Percentiles rank a stretch among this genome's conserved stretches.
phyloP scores from a whole-genome alignment of 495 filamentous ascomycete species.

The Hyaloscypha bicolor region DNA sequence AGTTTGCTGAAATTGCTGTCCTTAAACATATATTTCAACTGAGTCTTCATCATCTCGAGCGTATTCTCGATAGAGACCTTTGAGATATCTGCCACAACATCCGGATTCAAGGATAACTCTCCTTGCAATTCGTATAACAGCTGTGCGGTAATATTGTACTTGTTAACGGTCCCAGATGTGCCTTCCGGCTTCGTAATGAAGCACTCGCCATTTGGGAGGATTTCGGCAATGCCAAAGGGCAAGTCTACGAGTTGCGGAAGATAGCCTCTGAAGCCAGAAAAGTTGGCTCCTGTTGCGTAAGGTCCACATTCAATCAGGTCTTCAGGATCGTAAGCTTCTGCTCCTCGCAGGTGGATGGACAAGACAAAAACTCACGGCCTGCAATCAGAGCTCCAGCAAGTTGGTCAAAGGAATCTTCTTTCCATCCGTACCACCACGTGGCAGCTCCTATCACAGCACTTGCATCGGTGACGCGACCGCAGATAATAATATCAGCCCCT shows the following conservation, averaged over 20 bases:
- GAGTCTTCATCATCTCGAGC: conserved; percentile 19
- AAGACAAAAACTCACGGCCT: conserved; percentile 35
- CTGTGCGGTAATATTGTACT: conserved; percentile 54
- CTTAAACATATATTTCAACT: conserved; percentile 24
- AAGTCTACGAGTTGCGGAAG: conserved; percentile 47
- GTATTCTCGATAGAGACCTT: conserved; percentile 37
- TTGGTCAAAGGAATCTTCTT: conserved; percentile 45
- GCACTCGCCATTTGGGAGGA: conserved; percentile 48
- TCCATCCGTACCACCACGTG: conserved; percentile 52
- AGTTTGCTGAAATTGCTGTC: conserved; percentile 29
- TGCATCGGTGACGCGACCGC: conserved; percentile 58
- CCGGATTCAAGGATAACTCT: conserved; percentile 57
- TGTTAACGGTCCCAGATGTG: conserved; percentile 35
- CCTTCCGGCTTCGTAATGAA: conserved; percentile 32
- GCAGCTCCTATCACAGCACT: conserved; percentile 55
- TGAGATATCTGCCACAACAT: conserved; percentile 47
- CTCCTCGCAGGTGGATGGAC: neutral
- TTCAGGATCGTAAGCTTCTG: no score
- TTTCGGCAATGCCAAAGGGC: conserved; percentile 60
- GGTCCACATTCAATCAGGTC: conserved; percentile 57
- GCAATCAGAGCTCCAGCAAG: conserved; percentile 55
- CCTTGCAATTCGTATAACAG: conserved; percentile 64
- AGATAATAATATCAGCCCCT: conserved; percentile 60
- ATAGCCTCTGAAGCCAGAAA: conserved; percentile 55
- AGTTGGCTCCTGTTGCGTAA: conserved; percentile 60